Base-by-base conservation (phyloP, 306 rosid genomes). In the Rosa persica region DNA sequence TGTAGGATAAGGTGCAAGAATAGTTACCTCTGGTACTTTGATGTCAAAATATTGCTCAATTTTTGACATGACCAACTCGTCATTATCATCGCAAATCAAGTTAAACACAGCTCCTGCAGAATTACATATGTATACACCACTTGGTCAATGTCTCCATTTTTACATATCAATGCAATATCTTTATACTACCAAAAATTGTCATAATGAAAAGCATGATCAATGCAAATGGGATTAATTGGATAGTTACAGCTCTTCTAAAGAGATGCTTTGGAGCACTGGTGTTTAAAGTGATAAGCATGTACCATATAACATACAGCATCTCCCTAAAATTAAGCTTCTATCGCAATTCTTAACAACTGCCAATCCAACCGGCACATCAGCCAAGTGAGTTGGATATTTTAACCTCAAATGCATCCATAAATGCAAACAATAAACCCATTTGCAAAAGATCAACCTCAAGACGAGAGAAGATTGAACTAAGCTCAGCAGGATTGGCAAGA, bases 31-130 rank as follows among this genome's bases (percentile, higher is more conserved):
- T 6, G 78, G 73, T 20, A 73, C 67, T 36, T 36, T 60, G 23
- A 15, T 39, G 78, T 30, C 49, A 34, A 81, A 81, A 74, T 81
- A 76, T 48, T 71, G 81, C 78, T 81, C 85, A 23, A 81, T 77
- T 43, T 81, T 81, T 38, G 78, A 65, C 81, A 81, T 81, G 55
- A 36, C 22, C 22, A 11, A 11, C 22, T 69, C 84, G 2, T 81
- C 84, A 57, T 70, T 62, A 16, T 70, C 72, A 70, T 57, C 64
- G 38, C 78, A 76, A 9, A 81, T 30, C 42, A 81, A 27, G 67
- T 81, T 81, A 43, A 81, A 81, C 0, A 81, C 49, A 12, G 80
- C 84, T 54, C 84, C 84, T 81, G 77, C 76, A 81, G 23, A 30
- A 43, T 19, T 22, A 71, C 54, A 43, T 8, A 51, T 49, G 74